These are phyloP conservation scores for Globisporangium uncinulatum DNA, from an alignment of 352 stramenopile genomes.

Conservation along the genomic window DNA sequence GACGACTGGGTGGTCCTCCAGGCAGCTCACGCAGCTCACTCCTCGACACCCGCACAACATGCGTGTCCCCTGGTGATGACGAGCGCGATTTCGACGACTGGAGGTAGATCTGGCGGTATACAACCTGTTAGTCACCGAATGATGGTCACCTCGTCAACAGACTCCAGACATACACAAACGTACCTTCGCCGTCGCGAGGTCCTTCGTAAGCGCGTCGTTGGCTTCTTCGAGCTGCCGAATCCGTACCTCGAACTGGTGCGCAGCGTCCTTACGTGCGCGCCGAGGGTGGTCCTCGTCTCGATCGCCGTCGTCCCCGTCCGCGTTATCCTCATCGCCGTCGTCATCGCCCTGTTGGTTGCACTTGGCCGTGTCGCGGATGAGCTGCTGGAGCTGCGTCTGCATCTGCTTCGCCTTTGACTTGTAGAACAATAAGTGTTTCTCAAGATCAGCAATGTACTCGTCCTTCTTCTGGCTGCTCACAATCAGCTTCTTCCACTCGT, in stretches of 20 bases:
- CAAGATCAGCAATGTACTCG: slow-evolving; percentile 75
- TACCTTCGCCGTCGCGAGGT: slow-evolving; percentile 66
- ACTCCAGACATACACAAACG: neutral
- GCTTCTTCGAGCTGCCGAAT: slow-evolving; percentile 69
- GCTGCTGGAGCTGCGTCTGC: slow-evolving; percentile 74
- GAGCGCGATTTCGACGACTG: slow-evolving; percentile 39
- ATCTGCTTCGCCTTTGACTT: slow-evolving; percentile 85
- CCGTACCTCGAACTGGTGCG: slow-evolving; percentile 34
- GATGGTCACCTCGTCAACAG: neutral
- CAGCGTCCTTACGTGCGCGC: neutral
- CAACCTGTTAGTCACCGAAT: no score
- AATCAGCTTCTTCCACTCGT: slow-evolving; percentile 69
- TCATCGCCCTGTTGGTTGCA: slow-evolving; percentile 25
- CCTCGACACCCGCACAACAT: slow-evolving; percentile 59
- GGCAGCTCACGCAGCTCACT: slow-evolving; percentile 62
- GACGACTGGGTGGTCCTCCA: neutral
- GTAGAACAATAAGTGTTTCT: slow-evolving; percentile 86
- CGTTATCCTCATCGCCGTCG: slow-evolving; percentile 17
- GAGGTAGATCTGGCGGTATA: slow-evolving; percentile 34
- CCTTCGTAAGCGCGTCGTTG: slow-evolving; percentile 73
- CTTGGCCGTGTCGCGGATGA: slow-evolving; percentile 54
- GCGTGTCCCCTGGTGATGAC: slow-evolving; percentile 20
- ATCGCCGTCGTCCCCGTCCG: neutral
- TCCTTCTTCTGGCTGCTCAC: slow-evolving; percentile 71
- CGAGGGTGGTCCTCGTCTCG: neutral